These are phyloP conservation scores for Wakefieldia striispora DNA, from an alignment of 768 basidiomycete species.

Conservation along the genomic window DNA sequence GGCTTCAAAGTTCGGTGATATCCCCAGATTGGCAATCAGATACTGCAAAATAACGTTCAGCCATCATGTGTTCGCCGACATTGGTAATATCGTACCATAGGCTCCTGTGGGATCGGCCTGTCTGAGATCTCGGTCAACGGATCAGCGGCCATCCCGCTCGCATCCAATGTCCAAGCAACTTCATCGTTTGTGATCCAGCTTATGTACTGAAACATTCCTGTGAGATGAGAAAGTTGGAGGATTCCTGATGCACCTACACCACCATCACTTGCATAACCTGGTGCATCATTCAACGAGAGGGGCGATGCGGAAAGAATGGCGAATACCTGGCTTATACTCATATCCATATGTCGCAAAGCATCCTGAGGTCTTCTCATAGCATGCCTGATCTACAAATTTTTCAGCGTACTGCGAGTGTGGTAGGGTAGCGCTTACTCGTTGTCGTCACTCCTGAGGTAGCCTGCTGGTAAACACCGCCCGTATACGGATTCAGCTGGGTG, in stretches of 20 bases:
- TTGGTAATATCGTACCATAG: conserved; percentile 54
- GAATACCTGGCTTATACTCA: conserved; percentile 70
- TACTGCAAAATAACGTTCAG: conserved; percentile 47
- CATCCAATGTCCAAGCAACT: conserved; percentile 68
- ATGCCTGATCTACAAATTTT: conserved; percentile 51
- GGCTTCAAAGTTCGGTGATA: conserved; percentile 75
- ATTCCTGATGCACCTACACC: conserved; percentile 41
- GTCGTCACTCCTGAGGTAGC: conserved; percentile 68
- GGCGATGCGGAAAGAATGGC: not conserved
- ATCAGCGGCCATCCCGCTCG: conserved; percentile 59
- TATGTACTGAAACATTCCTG: conserved; percentile 54
- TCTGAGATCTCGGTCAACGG: conserved; percentile 55
- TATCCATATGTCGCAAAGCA: conserved; percentile 76
- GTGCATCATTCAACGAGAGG: not conserved
- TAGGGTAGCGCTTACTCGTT: conserved; percentile 45
- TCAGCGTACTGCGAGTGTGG: not conserved
- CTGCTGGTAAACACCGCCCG: conserved; percentile 80
- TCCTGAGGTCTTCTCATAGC: conserved; percentile 53
- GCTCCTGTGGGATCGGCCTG: conserved; percentile 77
- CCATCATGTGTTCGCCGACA: not conserved
- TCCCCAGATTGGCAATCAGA: conserved; percentile 80
- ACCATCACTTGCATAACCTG: conserved; percentile 34
- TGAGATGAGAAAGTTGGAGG: conserved; percentile 3
- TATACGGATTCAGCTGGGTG: conserved; percentile 61
- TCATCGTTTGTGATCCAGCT: conserved; percentile 68